These are phyloP conservation scores for Diaporthe caulivora DNA, from an alignment of 2,329 filamentous ascomycete genomes.

Conservation along the genomic window DNA sequence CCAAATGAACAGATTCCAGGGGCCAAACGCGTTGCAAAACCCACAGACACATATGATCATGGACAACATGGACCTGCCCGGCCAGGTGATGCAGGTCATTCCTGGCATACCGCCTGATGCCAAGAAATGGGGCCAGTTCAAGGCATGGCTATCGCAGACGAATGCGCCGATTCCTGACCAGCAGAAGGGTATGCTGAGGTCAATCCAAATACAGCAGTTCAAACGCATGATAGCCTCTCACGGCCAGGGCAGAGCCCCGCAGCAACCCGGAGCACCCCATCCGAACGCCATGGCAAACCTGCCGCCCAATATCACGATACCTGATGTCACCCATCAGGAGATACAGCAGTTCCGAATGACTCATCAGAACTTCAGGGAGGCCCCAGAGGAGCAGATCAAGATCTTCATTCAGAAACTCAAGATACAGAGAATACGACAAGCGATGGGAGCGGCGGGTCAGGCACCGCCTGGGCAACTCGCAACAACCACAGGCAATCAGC, in stretches of 20 bases:
- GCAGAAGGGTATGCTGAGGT: slow-evolving; percentile 49
- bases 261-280: slow-evolving; percentile 34
- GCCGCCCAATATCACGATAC: slow-evolving; percentile 42
- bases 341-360: slow-evolving; percentile 44
- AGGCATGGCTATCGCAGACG: slow-evolving; percentile 53
- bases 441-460: slow-evolving; percentile 27
- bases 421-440: slow-evolving; percentile 31
- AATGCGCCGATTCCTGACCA: slow-evolving; percentile 50
- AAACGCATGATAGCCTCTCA: slow-evolving; percentile 41
- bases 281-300: slow-evolving; percentile 34
- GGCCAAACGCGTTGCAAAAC: slow-evolving; percentile 45
- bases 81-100: slow-evolving; percentile 47
- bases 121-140: slow-evolving; percentile 64
- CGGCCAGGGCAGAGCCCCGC: slow-evolving; percentile 11
- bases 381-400: slow-evolving; percentile 44
- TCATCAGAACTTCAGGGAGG: slow-evolving; percentile 41
- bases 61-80: slow-evolving; percentile 62
- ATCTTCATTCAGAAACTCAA: slow-evolving; percentile 41
- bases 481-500: slow-evolving; percentile 27
- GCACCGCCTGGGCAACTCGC: slow-evolving; percentile 28
- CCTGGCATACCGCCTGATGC: slow-evolving; percentile 55
- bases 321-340: slow-evolving; percentile 45
- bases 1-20: slow-evolving; percentile 39
- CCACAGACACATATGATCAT: slow-evolving; percentile 51
- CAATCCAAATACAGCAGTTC: slow-evolving; percentile 57